Conservation (phyloP, 2,329 filamentous ascomycete genomes). For the Sarocladiaceae sp. region DNA sequence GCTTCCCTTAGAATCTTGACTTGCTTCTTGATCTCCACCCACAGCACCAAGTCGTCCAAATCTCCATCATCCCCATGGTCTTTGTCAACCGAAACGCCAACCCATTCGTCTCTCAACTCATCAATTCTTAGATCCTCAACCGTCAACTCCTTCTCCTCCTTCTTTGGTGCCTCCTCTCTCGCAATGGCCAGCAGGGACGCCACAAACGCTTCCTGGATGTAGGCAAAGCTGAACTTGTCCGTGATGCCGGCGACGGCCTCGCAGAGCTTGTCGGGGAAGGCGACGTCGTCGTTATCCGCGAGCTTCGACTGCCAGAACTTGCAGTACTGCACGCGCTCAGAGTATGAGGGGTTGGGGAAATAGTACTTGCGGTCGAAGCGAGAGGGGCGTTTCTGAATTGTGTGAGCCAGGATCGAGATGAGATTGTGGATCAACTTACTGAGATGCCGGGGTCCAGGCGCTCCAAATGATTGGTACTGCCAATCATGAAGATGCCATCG, state of each 20-base stretch:
- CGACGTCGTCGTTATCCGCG: conserved; percentile 47
- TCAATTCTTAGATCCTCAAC: conserved; percentile 7
- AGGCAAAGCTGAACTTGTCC: conserved; percentile 61
- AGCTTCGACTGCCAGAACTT: conserved; percentile 57
- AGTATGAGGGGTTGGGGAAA: conserved; percentile 50
- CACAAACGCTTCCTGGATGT: conserved; percentile 64
- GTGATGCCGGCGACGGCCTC: conserved; percentile 56
- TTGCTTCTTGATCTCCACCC: conserved; percentile 58
- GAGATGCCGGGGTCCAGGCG: conserved; percentile 60
- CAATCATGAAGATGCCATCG: conserved; percentile 65
- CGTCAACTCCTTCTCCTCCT: conserved; percentile 25
- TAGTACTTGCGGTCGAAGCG: conserved; percentile 62
- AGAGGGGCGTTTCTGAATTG: conserved; percentile 50
- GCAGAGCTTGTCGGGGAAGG: conserved; percentile 55
- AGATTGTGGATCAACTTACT: conserved; percentile 21
- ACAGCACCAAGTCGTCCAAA: conserved; percentile 47
- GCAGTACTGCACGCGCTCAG: conserved; percentile 53
- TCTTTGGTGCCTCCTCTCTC: conserved; percentile 18
- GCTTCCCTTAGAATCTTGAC: conserved; percentile 54
- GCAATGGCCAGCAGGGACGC: conserved; percentile 56
- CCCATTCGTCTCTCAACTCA: conserved; percentile 30
- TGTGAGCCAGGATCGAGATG: not conserved
- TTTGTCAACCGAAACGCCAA: conserved; percentile 21
- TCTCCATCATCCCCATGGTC: conserved; percentile 27
- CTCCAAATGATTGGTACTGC: conserved; percentile 60